These are phyloP conservation scores for Leishmania braziliensis DNA, from an alignment of 208 protist genomes.

Conservation along the genomic window DNA sequence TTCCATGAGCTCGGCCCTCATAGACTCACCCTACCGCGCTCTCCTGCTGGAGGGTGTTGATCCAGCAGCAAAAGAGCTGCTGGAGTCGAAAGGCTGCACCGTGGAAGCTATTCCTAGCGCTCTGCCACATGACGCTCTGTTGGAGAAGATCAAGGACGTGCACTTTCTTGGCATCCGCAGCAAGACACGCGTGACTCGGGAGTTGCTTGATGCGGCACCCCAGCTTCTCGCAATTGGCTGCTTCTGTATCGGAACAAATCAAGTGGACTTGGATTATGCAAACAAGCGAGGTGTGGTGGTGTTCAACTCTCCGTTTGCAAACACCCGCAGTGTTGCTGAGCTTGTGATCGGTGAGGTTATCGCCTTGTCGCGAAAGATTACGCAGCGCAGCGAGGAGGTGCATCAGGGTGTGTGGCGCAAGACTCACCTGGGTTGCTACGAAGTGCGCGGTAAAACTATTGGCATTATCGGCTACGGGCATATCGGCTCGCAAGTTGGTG, in stretches of 20 bases:
- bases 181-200: conserved; percentile 87
- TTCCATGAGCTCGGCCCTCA: conserved; percentile 36
- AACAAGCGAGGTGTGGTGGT: conserved; percentile 86
- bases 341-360: conserved; percentile 93
- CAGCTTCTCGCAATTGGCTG: conserved; percentile 91
- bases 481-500: conserved; percentile 92
- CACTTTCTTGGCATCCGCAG: conserved; percentile 92
- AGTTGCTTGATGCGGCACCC: conserved; percentile 73
- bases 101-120: conserved; percentile 74
- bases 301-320: conserved; percentile 96
- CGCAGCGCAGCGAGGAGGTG: conserved; percentile 87
- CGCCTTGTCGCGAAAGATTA: conserved; percentile 81
- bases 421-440: conserved; percentile 71
- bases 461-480: conserved; percentile 95
- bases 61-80: conserved; percentile 63
- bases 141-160: conserved; percentile 83
- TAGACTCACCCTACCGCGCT: conserved; percentile 50
- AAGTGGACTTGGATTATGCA: conserved; percentile 88
- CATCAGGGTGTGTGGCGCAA: conserved; percentile 93
- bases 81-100: conserved; percentile 80
- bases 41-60: conserved; percentile 92
- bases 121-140: conserved; percentile 67
- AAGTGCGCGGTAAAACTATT: conserved; percentile 88
- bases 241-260: conserved; percentile 96
- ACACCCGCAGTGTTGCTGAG: conserved; percentile 94